Percentiles rank a stretch among this genome's conserved stretches.
phyloP scores from a whole-genome alignment of 306 rosid genomes.

The Vigna radiata region DNA sequence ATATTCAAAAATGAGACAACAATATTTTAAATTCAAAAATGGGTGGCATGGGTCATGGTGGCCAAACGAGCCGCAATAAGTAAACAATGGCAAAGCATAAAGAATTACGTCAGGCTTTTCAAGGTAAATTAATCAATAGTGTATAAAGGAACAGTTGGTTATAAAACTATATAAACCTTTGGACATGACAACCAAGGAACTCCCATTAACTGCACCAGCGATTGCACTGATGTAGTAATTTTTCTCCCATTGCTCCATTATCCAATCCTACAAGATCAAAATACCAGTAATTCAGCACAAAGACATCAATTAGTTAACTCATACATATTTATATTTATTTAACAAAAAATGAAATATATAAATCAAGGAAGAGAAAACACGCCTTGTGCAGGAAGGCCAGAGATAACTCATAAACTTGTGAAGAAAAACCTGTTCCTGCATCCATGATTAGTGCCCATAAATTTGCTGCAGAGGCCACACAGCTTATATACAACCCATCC shows the following conservation, averaged over 20 bases:
- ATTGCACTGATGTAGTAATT: conserved; percentile 91
- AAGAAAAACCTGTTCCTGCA: conserved; percentile 89
- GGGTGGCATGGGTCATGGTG: neutral
- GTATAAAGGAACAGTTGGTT: neutral
- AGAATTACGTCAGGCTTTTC: neutral
- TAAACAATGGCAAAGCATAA: conserved; percentile 5
- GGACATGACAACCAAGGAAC: conserved; percentile 97
- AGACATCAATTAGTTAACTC: conserved; percentile 32
- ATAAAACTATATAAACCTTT: conserved; percentile 62
- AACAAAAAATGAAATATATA: conserved; percentile 36
- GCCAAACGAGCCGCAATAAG: neutral
- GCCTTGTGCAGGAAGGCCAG: conserved; percentile 89
- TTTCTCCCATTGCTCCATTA: conserved; percentile 98
- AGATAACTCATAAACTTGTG: conserved; percentile 91
- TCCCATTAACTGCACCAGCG: conserved; percentile 88
- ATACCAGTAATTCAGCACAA: conserved; percentile 23
- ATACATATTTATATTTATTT: conserved; percentile 13
- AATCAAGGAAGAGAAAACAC: conserved; percentile 33
- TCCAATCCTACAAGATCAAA: conserved; percentile 80
- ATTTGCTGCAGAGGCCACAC: conserved; percentile 76
- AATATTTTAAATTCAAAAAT: neutral
- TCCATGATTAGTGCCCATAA: conserved; percentile 96
- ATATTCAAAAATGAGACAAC: conserved; percentile 6
- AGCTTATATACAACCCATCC: conserved; percentile 89
- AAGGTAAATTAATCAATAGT: neutral